Evolutionary conservation across 495 filamentous ascomycete species (phyloP).

Genomic region (Lophiotrema nucula): DNA sequence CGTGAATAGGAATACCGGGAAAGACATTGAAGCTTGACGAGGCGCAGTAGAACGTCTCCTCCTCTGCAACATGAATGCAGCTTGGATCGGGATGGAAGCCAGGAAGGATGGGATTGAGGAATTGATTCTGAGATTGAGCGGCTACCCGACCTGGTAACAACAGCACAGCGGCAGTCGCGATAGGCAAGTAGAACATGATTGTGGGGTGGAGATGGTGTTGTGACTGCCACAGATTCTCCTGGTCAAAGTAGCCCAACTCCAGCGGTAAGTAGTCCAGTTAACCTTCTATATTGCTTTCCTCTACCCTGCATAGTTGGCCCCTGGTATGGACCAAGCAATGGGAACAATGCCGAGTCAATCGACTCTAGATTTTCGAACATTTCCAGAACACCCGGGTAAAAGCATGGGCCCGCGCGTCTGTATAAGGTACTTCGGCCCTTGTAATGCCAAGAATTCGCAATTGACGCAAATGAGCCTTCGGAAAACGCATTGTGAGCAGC

Average conservation of each 20-base stretch:
- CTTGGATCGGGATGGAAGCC: slow-evolving; percentile 58
- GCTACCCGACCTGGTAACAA: slow-evolving; percentile 4
- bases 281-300: background rate
- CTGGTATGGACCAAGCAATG: too few species aligned
- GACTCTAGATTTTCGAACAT: too few species aligned
- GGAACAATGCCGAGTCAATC: too few species aligned
- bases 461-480: slow-evolving; percentile 4
- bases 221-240: background rate
- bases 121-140: background rate
- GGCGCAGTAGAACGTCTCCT: slow-evolving; percentile 54
- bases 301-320: too few species aligned
- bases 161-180: background rate
- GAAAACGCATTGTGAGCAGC: background rate
- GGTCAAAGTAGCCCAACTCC: background rate
- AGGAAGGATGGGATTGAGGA: slow-evolving; percentile 53
- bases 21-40: slow-evolving; percentile 56
- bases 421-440: background rate
- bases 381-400: slow-evolving; percentile 13
- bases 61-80: slow-evolving; percentile 52
- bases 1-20: slow-evolving; percentile 54
- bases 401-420: background rate
- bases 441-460: slow-evolving; percentile 1
- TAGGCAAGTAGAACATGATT: background rate
- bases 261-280: too few species aligned
- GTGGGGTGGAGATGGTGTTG: background rate